Evolutionary conservation across 2,329 filamentous ascomycete genomes (phyloP).

Genomic region (Monosporascus sp.): DNA sequence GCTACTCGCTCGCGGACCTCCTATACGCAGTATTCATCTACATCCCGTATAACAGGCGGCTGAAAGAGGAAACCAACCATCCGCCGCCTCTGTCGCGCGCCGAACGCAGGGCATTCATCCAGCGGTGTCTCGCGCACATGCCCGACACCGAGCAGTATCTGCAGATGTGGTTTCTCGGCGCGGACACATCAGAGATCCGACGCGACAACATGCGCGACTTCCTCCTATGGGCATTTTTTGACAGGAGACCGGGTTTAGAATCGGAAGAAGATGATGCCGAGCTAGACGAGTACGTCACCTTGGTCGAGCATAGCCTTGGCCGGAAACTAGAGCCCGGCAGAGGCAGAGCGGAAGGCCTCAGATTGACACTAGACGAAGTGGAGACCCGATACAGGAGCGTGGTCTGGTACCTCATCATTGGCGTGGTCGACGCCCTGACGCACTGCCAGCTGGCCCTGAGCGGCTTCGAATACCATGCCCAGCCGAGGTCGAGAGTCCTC

Average conservation of each 20-base stretch:
- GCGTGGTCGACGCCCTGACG: conserved; percentile 48
- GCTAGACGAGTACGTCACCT: conserved; percentile 41
- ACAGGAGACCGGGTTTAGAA: conserved; percentile 27
- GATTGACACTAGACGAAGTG: conserved; percentile 62
- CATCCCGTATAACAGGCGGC: conserved; percentile 34
- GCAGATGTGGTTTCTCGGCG: conserved; percentile 61
- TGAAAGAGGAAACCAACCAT: conserved; percentile 34
- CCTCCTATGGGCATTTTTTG: conserved; percentile 63
- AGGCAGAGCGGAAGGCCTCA: conserved; percentile 50
- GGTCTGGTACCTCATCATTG: conserved; percentile 57
- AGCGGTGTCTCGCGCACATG: conserved; percentile 49
- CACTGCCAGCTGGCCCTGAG: conserved; percentile 39
- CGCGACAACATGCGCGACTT: conserved; percentile 67
- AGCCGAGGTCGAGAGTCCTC: conserved; percentile 30
- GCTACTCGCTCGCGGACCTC: conserved; percentile 33
- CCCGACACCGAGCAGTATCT: conserved; percentile 53
- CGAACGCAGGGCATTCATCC: conserved; percentile 51
- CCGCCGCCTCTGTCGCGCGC: conserved; percentile 36
- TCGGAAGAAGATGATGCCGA: conserved; percentile 33
- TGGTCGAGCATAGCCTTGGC: conserved; percentile 50
- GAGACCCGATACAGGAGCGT: conserved; percentile 56
- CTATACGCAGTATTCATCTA: conserved; percentile 40
- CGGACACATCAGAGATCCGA: conserved; percentile 50
- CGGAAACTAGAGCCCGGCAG: conserved; percentile 46
- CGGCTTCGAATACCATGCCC: conserved; percentile 49